Percentiles rank a stretch among this genome's conserved stretches.
These are phyloP conservation scores for Martensiomyces pterosporus DNA, from an alignment of 192 early-diverging fungal species.

Conservation along the genomic window DNA sequence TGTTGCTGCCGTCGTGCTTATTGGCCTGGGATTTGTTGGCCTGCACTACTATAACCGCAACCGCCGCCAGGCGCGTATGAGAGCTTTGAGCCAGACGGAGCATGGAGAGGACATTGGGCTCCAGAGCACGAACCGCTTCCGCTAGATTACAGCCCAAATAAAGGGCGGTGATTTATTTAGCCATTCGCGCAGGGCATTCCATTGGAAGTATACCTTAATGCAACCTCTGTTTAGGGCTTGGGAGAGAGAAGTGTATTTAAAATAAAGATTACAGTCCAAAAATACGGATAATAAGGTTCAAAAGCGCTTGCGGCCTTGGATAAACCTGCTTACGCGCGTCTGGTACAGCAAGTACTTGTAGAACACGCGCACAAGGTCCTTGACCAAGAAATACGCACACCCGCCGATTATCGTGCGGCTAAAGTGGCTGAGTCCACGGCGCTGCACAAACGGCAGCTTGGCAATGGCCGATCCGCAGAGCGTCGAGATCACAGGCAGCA, in stretches of 20 bases:
- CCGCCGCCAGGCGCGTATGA: conserved; percentile 25
- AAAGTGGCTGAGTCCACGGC: conserved; percentile 52
- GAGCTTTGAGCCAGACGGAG: conserved; percentile 18
- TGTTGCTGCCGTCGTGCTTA: conserved; percentile 17
- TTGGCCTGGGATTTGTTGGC: conserved; percentile 25
- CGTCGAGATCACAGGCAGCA: conserved; percentile 65
- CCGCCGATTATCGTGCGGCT: conserved; percentile 53
- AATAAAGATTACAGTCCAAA: neutral
- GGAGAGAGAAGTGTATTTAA: neutral
- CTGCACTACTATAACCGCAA: conserved; percentile 43
- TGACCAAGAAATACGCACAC: conserved; percentile 54
- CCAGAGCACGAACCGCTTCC: conserved; percentile 9
- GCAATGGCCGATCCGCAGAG: conserved; percentile 55
- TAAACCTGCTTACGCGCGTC: conserved; percentile 35
- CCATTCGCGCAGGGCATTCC: no score
- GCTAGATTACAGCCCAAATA: no score
- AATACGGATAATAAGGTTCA: conserved; percentile 1
- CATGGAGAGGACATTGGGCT: conserved; percentile 35
- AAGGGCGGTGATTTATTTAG: no score
- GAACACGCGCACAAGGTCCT: conserved; percentile 57
- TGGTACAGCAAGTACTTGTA: conserved; percentile 55
- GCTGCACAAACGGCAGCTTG: conserved; percentile 48
- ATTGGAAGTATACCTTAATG: no score
- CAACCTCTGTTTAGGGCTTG: no score
- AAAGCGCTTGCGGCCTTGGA: conserved; percentile 40